These are phyloP conservation scores for Murraya paniculata DNA, from an alignment of 345 rosid species.

Conservation along the genomic window DNA sequence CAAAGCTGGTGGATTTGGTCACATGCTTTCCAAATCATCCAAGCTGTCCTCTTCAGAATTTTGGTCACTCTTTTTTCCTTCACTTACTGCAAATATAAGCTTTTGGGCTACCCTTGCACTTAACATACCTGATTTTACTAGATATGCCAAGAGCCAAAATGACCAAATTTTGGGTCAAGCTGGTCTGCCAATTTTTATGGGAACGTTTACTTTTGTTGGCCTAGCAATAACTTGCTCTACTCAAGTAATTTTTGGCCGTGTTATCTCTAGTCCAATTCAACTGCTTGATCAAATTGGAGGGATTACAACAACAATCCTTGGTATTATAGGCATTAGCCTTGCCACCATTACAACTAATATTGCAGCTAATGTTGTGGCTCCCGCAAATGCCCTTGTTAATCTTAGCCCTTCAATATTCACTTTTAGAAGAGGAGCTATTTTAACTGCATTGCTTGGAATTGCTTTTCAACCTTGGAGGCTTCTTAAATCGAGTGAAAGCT, in stretches of 20 bases:
- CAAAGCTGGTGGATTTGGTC: constrained; percentile 71
- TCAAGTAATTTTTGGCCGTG: constrained; percentile 63
- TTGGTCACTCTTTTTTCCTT: constrained; percentile 87
- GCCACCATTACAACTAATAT: constrained; percentile 89
- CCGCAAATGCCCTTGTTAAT: constrained; percentile 88
- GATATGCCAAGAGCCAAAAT: constrained; percentile 68
- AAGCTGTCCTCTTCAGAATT: constrained; percentile 58
- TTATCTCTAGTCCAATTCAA: constrained; percentile 79
- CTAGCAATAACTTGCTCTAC: constrained; percentile 82
- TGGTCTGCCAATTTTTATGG: constrained; percentile 91
- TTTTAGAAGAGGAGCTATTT: constrained; percentile 73
- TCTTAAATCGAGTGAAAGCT: constrained; percentile 86
- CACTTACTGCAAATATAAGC: constrained; percentile 89
- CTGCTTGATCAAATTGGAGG: constrained; percentile 79
- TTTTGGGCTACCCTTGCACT: constrained; percentile 93
- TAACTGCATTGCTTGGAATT: constrained; percentile 80
- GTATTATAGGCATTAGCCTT: constrained; percentile 74
- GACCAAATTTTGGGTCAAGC: constrained; percentile 80
- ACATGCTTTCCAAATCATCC: constrained; percentile 71
- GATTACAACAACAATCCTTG: constrained; percentile 46
- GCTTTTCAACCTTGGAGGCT: constrained; percentile 90
- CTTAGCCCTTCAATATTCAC: constrained; percentile 80
- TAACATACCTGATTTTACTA: constrained; percentile 88
- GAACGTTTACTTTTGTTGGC: constrained; percentile 82
- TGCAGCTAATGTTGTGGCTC: constrained; percentile 91